phyloP scores from a whole-genome alignment of 2,329 filamentous ascomycete species.

The Scedosporium dehoogii region DNA sequence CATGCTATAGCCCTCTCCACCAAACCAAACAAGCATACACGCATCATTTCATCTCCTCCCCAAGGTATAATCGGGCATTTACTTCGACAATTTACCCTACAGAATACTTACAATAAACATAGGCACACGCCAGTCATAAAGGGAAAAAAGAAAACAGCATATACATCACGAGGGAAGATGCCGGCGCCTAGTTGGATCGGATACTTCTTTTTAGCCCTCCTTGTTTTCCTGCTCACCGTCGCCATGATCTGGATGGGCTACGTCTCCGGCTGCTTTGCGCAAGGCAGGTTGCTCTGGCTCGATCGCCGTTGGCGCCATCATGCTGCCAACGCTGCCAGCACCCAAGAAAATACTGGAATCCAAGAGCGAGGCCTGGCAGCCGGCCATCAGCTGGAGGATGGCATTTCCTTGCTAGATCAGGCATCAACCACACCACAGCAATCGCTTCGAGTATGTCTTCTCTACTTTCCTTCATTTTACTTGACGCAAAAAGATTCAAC shows the following conservation, averaged over 20 bases:
- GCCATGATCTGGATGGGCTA: not conserved
- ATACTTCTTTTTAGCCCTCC: not conserved
- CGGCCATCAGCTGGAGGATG: not conserved
- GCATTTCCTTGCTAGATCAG: not conserved
- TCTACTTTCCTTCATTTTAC: not conserved
- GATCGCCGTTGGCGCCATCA: not conserved
- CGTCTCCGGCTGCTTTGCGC: not conserved
- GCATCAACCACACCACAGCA: not conserved
- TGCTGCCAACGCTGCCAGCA: not conserved
- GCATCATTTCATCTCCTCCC: too few species aligned
- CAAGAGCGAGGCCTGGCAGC: not conserved
- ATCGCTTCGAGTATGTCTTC: not conserved
- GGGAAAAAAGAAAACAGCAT: not conserved
- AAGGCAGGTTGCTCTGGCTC: not conserved
- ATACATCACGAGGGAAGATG: not conserved
- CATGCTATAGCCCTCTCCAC: too few species aligned
- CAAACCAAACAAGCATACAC: too few species aligned
- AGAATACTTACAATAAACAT: too few species aligned
- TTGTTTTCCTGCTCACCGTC: not conserved
- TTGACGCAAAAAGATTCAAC: not conserved
- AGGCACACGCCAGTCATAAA: not conserved
- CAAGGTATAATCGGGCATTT: too few species aligned
- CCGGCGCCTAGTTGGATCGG: not conserved
- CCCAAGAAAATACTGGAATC: not conserved
- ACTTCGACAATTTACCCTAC: too few species aligned